Evolutionary conservation across 139 green algal genomes (phyloP).

Genomic region (Edaphochlamys debaryana): DNA sequence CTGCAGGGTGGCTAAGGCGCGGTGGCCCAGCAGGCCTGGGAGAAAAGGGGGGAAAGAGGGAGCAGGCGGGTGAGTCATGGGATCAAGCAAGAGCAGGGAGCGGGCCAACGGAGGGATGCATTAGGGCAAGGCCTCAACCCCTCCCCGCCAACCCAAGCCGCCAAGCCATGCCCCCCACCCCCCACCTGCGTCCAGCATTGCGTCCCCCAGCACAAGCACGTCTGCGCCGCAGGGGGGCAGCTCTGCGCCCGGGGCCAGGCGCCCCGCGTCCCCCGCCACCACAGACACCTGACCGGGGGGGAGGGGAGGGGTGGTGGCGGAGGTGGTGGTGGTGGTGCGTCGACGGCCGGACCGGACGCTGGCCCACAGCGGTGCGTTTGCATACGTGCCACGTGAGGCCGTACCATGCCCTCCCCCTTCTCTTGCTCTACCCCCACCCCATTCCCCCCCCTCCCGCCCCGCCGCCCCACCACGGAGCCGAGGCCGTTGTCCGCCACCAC

Average conservation of each 20-base stretch:
- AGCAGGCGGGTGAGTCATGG: neutral
- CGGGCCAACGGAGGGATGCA: too few species aligned
- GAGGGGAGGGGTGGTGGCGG: neutral
- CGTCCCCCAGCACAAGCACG: conserved; percentile 64
- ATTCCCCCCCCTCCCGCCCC: too few species aligned
- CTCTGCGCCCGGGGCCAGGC: conserved; percentile 52
- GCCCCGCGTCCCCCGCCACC: conserved; percentile 42
- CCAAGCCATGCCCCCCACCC: neutral
- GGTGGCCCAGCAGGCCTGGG: conserved; percentile 34
- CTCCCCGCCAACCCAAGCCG: neutral
- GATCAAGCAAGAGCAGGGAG: too few species aligned
- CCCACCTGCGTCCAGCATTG: conserved; percentile 76
- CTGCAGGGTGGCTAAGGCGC: conserved; percentile 5
- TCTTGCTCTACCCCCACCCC: too few species aligned
- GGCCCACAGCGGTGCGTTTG: too few species aligned
- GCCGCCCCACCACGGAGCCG: conserved; percentile 31
- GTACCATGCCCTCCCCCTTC: too few species aligned
- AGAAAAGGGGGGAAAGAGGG: neutral
- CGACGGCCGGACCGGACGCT: too few species aligned
- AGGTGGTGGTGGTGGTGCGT: neutral
- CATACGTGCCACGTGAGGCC: too few species aligned
- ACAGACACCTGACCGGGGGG: conserved; percentile 41
- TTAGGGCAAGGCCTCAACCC: too few species aligned
- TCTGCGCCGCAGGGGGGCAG: conserved; percentile 71
- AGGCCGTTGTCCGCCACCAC: conserved; percentile 51